These are phyloP conservation scores for Eleusine coracana DNA, from an alignment of 176 grass and related monocot genomes.

Conservation along the genomic window DNA sequence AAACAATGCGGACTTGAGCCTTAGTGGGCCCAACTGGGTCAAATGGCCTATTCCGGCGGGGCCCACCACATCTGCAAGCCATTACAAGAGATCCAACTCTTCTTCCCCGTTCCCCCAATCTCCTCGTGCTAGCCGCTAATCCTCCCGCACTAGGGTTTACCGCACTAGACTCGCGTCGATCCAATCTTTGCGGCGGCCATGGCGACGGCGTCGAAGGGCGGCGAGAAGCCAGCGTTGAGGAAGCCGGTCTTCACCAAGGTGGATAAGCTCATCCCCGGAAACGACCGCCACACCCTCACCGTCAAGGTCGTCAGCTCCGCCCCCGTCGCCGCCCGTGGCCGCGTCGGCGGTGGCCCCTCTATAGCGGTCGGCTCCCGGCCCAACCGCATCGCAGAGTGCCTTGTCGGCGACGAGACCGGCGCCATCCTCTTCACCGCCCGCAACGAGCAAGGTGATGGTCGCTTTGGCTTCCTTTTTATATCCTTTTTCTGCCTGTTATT, in stretches of 20 bases:
- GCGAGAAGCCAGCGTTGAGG: constrained; percentile 38
- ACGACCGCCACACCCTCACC: constrained; percentile 23
- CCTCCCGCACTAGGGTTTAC: neutral
- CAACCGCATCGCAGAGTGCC: constrained; percentile 22
- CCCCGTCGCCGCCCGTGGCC: neutral
- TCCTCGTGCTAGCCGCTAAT: neutral
- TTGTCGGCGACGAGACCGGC: constrained; percentile 41
- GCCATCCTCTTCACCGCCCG: constrained; percentile 45
- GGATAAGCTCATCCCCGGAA: constrained; percentile 32
- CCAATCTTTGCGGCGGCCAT: constrained; percentile 9
- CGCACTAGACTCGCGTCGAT: neutral
- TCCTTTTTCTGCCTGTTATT: neutral
- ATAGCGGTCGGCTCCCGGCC: neutral
- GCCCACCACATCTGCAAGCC: neutral
- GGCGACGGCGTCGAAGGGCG: neutral
- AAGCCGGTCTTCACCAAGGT: constrained; percentile 36
- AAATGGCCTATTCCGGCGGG: neutral
- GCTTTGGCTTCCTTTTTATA: neutral
- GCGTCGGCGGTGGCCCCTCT: neutral
- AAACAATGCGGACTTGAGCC: neutral
- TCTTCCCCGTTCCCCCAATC: neutral
- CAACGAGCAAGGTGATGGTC: constrained; percentile 34
- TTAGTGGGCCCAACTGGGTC: neutral
- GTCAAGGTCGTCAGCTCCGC: constrained; percentile 36
- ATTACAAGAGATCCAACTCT: neutral